These are phyloP conservation scores for Apophysomyces trapeziformis DNA, from an alignment of 371 early-diverging fungal genomes.

Conservation along the genomic window DNA sequence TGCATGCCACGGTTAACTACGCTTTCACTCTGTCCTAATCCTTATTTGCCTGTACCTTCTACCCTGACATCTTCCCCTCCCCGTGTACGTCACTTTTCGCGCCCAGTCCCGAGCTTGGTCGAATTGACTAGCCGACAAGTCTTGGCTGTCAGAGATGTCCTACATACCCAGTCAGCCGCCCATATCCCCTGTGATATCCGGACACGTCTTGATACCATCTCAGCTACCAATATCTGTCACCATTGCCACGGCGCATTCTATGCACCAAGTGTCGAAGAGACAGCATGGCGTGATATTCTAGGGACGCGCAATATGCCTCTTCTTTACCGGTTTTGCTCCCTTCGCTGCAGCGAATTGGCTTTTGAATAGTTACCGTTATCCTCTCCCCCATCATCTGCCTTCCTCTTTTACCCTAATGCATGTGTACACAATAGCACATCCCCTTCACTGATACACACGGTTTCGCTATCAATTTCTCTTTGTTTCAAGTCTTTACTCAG, in stretches of 20 bases:
- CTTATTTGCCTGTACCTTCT: slow-evolving; percentile 22
- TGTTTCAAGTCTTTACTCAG: no score
- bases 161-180: slow-evolving; percentile 12
- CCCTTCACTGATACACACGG: no score
- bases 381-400: background rate
- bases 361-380: background rate
- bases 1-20: slow-evolving; percentile 28
- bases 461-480: no score
- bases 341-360: slow-evolving; percentile 20
- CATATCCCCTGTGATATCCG: slow-evolving; percentile 21
- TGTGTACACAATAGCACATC: background rate
- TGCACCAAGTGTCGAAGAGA: slow-evolving; percentile 25
- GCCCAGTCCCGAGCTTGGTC: slow-evolving; percentile 23
- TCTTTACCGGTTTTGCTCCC: slow-evolving; percentile 41
- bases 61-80: background rate
- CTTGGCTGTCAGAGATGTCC: background rate
- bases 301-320: slow-evolving; percentile 32
- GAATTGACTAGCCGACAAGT: slow-evolving; percentile 31
- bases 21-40: slow-evolving; percentile 43
- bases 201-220: slow-evolving; percentile 23
- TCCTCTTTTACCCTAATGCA: background rate
- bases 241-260: slow-evolving; percentile 27
- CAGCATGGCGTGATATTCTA: slow-evolving; percentile 31
- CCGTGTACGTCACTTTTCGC: slow-evolving; percentile 1
- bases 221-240: slow-evolving; percentile 30